phyloP scores from a whole-genome alignment of 2,329 filamentous ascomycete species.

The Pseudogymnoascus sp. region DNA sequence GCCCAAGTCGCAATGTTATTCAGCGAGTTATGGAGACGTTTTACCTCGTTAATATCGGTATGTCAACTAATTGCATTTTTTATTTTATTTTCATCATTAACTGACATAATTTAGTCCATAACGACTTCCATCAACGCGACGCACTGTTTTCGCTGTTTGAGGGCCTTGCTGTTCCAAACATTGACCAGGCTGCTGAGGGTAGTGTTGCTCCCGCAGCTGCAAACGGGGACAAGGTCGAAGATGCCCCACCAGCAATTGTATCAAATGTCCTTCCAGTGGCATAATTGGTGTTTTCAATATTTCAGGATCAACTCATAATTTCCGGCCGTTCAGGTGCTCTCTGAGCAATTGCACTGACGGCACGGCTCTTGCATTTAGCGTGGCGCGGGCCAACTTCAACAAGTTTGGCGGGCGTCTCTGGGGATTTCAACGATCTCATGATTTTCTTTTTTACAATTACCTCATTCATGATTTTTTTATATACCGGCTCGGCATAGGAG shows the following conservation, averaged over 20 bases:
- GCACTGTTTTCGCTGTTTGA: constrained; percentile 83
- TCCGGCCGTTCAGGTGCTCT: constrained; percentile 9
- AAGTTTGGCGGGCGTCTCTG: constrained; percentile 25
- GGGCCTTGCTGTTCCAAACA: constrained; percentile 59
- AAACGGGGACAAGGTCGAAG: constrained; percentile 17
- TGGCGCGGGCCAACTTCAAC: constrained; percentile 28
- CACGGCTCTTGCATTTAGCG: constrained; percentile 25
- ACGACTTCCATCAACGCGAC: constrained; percentile 82
- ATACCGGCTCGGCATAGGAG: constrained; percentile 1
- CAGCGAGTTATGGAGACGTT: constrained; percentile 79
- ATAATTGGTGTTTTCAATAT: not conserved
- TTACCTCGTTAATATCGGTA: constrained; percentile 93
- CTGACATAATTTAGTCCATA: constrained; percentile 63
- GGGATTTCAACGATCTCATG: constrained; percentile 20
- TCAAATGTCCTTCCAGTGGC: constrained; percentile 14
- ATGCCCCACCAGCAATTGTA: constrained; percentile 10
- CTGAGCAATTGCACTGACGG: constrained; percentile 17
- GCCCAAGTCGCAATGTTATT: constrained; percentile 71
- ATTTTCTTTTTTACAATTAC: constrained; percentile 10
- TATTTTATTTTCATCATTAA: constrained; percentile 17
- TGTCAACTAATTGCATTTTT: constrained; percentile 27
- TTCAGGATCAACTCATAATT: constrained; percentile 3
- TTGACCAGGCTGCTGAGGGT: constrained; percentile 39
- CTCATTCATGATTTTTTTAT: constrained; percentile 10
- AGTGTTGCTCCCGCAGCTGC: not conserved